Percentiles rank a stretch among this genome's conserved stretches.
phyloP scores from a whole-genome alignment of 108 stramenopile genomes.

The Nannochloropsis gaditana region DNA sequence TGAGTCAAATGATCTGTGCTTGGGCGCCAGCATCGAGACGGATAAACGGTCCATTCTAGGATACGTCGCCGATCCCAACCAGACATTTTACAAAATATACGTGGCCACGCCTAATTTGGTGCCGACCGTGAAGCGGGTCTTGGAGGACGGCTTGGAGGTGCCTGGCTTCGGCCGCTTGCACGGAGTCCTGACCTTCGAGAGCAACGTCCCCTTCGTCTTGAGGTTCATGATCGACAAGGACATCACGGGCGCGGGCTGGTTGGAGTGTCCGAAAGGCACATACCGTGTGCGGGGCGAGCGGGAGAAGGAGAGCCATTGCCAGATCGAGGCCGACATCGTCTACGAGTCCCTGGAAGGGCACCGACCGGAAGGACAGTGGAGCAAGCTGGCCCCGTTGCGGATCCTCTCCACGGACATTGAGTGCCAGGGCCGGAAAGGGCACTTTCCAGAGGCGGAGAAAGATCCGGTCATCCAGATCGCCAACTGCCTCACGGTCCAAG shows the following conservation, averaged over 20 bases:
- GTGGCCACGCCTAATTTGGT: slow-evolving; percentile 85
- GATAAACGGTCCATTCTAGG: slow-evolving; percentile 76
- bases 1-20: slow-evolving; percentile 45
- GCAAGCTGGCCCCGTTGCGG: slow-evolving; percentile 89
- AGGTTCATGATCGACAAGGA: slow-evolving; percentile 96
- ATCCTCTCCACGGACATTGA: slow-evolving; percentile 96
- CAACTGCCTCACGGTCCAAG: slow-evolving; percentile 83
- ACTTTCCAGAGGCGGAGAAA: slow-evolving; percentile 75
- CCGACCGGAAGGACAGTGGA: slow-evolving; percentile 87
- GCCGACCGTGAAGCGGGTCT: slow-evolving; percentile 74
- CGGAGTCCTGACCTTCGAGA: slow-evolving; percentile 73
- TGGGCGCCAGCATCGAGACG: slow-evolving; percentile 61
- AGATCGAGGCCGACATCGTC: slow-evolving; percentile 71
- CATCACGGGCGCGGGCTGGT: slow-evolving; percentile 88
- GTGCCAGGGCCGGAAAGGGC: slow-evolving; percentile 90
- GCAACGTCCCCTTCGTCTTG: slow-evolving; percentile 95
- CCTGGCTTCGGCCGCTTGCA: slow-evolving; percentile 60
- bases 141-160: slow-evolving; percentile 82
- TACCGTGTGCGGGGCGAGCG: slow-evolving; percentile 62
- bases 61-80: slow-evolving; percentile 66
- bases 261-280: slow-evolving; percentile 74
- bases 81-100: slow-evolving; percentile 72
- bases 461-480: slow-evolving; percentile 99
- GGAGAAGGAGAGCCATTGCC: slow-evolving; percentile 70
- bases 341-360: slow-evolving; percentile 82